Base-by-base conservation (phyloP, 164 flowering plant species). In the Liriodendron chinense region DNA sequence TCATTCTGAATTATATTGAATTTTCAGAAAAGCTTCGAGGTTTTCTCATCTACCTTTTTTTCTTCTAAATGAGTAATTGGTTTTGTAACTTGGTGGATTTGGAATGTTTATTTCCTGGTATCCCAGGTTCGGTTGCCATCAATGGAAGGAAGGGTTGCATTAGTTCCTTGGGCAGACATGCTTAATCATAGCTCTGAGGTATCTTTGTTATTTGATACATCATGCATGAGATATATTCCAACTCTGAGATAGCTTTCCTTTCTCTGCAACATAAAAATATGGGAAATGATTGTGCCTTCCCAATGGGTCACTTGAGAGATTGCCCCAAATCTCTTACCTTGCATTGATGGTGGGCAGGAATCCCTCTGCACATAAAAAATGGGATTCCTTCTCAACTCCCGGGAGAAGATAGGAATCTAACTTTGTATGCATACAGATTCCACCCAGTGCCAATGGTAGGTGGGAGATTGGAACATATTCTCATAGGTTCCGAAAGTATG, bases 141-240 rank as follows among this genome's bases (percentile, higher is more conserved):
- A 67, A 83, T 91, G 98, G 93, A 88, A 81, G 99, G 89, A 78
- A 91, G 76, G 81, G 92, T 93, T 82, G 96, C 98, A 53, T 84
- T 95, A 84, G 98, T 95, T 78, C 99, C 99, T 22, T 95, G 97
- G 98, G 99, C 98, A 78, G 99, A 95, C 89, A 95, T 95, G 99
- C 85, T 95, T 74, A 95, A 95, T 78, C 99, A 95, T 77, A 93
- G 86, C 72, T 91, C 97, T 82, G 96, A 93, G 90, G 99, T 95
- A 79, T 74, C 25, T 23, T 43, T 8, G 5, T 67, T 28, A n/a
- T 21, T 3, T 63, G 22, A 10, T 57, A 57, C 62, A n/a, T n/a
- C n/a, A 50, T 50, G 57, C 12, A 14, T 12, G 43, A 34, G 3
- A 34, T 34, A 34, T 34, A 34, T 34, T 34, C 43, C 43, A 34